Conservation (phyloP, 163 green algal species). For the Smithsoniella earleae region DNA sequence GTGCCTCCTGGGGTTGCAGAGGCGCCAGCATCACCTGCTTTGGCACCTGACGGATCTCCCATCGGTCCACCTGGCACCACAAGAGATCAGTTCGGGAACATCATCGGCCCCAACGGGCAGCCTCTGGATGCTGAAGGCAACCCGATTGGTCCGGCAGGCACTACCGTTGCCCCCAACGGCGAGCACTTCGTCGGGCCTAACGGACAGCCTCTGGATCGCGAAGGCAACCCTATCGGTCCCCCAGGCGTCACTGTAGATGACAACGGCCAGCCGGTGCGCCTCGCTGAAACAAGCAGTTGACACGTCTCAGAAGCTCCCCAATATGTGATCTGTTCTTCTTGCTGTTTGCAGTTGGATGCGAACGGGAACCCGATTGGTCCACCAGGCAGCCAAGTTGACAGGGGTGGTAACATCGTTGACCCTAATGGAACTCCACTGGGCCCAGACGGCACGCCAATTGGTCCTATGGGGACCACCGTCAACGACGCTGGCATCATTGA, state of each 20-base stretch:
- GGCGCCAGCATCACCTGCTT: not conserved
- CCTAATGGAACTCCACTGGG: not conserved
- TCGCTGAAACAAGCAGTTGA: not conserved
- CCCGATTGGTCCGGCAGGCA: not conserved
- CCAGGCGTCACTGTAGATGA: not conserved
- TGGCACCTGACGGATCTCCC: not conserved
- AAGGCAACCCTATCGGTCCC: not conserved
- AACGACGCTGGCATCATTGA: not conserved
- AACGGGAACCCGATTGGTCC: not conserved
- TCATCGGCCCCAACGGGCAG: not conserved
- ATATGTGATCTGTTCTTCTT: not conserved
- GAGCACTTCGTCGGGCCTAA: constrained; percentile 7
- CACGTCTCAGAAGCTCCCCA: not conserved
- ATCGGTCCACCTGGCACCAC: not conserved
- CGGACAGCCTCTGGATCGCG: not conserved
- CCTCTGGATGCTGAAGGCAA: not conserved
- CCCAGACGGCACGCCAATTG: not conserved
- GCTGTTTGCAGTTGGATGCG: not conserved
- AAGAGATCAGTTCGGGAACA: not conserved
- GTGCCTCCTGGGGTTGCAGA: not conserved
- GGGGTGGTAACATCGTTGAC: not conserved
- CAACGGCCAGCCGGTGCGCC: not conserved
- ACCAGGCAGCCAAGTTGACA: not conserved
- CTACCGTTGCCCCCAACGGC: not conserved
- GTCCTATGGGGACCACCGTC: not conserved